Evolutionary conservation across 805 yeast species (phyloP), one percentile per base, ranked within the genome.

Genomic region (Candida xiaguanensis): DNA sequence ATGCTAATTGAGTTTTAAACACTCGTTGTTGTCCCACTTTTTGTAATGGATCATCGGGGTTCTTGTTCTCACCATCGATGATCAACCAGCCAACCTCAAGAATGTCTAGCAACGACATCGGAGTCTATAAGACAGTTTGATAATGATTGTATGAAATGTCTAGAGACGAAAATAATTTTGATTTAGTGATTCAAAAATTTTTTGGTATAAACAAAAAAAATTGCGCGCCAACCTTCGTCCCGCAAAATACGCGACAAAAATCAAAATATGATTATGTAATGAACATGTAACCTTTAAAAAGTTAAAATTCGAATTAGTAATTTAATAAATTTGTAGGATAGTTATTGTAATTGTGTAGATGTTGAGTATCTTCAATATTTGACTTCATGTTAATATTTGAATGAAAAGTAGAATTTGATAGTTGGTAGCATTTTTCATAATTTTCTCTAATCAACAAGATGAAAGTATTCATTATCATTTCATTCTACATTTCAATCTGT

Each of bases 1-100:
- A 61, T 41, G 64, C 60, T 35, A 78, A 56, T 51, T 78, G 84
- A 11, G 78, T 74, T 34, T 67, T 68, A 56, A 78, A 78, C 36
- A 78, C 78, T n/a, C 80, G 66, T 53, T 75, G 81, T 30, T 50
- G 59, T 0, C 60, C 62, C 31, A 50, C 40, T 9, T 32, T 18
- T 11, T 33, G 25, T 12, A 43, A 36, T 4, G 45, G 45, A 24
- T 39, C 42, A 3, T 31, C 31, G 2, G 34, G 22, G 6, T 31
- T 32, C 13, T 14, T 28, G 12, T 18, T 31, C 15, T 36, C 29
- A 15, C 27, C 32, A 4, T 29, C 34, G 12, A 36, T 29, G 12
- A 36, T 28, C 13, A 9, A 20, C 39, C 34, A 36, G 13, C 39
- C 19, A 7, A 36, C 11, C 11, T 28, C 18, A 12, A 36, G 29